Percentiles rank a stretch among this genome's conserved stretches.
These are phyloP conservation scores for Aspergillus neotritici DNA, from an alignment of 2,329 filamentous ascomycete genomes.

Conservation along the genomic window DNA sequence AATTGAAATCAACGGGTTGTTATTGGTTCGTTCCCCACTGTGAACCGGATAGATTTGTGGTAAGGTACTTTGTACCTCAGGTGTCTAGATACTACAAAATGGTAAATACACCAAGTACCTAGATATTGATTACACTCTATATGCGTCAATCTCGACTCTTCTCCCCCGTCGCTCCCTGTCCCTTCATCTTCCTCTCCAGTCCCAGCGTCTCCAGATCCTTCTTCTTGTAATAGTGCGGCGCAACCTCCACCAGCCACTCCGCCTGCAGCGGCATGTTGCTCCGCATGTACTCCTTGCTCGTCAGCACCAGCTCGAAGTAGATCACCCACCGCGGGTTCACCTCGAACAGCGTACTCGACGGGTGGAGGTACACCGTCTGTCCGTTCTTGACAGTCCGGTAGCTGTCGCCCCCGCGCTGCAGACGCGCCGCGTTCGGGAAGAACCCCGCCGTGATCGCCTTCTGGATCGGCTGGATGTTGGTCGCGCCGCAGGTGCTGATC, in stretches of 20 bases:
- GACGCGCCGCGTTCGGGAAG: slow-evolving; percentile 82
- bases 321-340: slow-evolving; percentile 79
- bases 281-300: slow-evolving; percentile 92
- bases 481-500: slow-evolving; percentile 59
- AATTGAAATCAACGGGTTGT: slow-evolving; percentile 5
- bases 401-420: slow-evolving; percentile 76
- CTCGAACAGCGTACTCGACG: slow-evolving; percentile 73
- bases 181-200: slow-evolving; percentile 68
- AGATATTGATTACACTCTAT: too few relatives aligned
- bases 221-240: slow-evolving; percentile 91
- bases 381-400: slow-evolving; percentile 92
- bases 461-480: slow-evolving; percentile 72
- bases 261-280: slow-evolving; percentile 78
- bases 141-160: slow-evolving; percentile 26
- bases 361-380: slow-evolving; percentile 85
- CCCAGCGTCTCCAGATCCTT: slow-evolving; percentile 80
- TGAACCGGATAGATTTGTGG: too few relatives aligned
- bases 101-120: too few relatives aligned
- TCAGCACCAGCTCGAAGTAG: slow-evolving; percentile 82
- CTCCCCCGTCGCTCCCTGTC: slow-evolving; percentile 41
- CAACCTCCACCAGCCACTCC: slow-evolving; percentile 80
- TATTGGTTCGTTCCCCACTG: slow-evolving; percentile 5
- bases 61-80: too few relatives aligned
- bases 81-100: too few relatives aligned
- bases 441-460: slow-evolving; percentile 87